Conservation (phyloP, 1,284 basidiomycete species). For the Kwoniella shivajii region DNA sequence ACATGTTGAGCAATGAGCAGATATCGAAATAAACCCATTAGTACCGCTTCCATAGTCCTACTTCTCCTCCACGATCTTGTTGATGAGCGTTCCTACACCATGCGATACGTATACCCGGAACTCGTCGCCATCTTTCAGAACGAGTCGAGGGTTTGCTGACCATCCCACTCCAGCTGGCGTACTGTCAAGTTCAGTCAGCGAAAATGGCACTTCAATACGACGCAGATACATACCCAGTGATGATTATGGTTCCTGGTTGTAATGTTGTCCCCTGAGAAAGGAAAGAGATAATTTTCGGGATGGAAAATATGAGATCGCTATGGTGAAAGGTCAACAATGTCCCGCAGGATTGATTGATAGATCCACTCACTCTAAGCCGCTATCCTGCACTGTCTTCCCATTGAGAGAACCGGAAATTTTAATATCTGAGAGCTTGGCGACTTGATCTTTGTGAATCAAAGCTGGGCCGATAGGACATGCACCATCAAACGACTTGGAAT, state of each 20-base stretch:
- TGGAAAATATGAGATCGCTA: constrained; percentile 55
- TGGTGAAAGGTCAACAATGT: neutral
- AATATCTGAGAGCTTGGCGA: constrained; percentile 35
- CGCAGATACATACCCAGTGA: constrained; percentile 58
- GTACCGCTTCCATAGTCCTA: too few relatives aligned
- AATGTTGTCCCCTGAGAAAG: constrained; percentile 85
- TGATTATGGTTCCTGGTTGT: constrained; percentile 74
- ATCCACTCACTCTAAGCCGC: constrained; percentile 44
- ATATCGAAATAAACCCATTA: too few relatives aligned
- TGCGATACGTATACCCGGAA: constrained; percentile 53
- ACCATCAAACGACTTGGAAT: constrained; percentile 49
- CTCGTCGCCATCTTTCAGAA: neutral
- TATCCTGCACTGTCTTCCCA: constrained; percentile 49
- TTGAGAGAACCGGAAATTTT: constrained; percentile 45
- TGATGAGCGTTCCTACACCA: constrained; percentile 56
- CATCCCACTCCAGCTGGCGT: constrained; percentile 1
- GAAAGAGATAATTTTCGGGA: constrained; percentile 61
- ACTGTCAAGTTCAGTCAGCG: constrained; percentile 13
- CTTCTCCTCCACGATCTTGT: constrained; percentile 52
- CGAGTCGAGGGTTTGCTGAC: neutral
- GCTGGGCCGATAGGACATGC: constrained; percentile 56
- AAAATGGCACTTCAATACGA: neutral
- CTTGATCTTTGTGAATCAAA: constrained; percentile 37
- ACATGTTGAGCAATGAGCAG: too few relatives aligned
- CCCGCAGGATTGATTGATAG: too few relatives aligned